Evolutionary conservation across 2,329 filamentous ascomycete genomes (phyloP).

Genomic region (Blumeria graminis): DNA sequence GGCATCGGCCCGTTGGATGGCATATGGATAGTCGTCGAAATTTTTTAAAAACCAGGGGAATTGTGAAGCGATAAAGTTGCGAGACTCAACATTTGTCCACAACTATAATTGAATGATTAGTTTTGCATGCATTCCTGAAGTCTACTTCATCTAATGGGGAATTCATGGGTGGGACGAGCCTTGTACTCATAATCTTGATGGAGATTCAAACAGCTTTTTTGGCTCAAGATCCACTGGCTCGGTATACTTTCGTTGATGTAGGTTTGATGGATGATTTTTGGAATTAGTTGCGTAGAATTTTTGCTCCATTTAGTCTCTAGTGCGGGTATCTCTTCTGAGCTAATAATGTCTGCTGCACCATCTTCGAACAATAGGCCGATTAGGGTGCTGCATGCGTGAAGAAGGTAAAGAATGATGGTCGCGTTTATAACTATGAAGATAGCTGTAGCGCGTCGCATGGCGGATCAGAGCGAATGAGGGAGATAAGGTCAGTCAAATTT

Average conservation of each 20-base stretch:
- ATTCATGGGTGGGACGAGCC: constrained; percentile 17
- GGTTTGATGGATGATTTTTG: constrained; percentile 58
- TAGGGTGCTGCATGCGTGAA: constrained; percentile 46
- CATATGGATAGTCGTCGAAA: constrained; percentile 49
- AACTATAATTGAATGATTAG: constrained; percentile 22
- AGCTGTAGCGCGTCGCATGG: constrained; percentile 14
- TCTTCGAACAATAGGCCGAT: constrained; percentile 45
- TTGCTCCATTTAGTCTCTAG: constrained; percentile 35
- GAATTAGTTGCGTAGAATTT: constrained; percentile 34
- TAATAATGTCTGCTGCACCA: constrained; percentile 41
- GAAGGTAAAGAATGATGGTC: constrained; percentile 34
- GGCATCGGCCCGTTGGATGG: constrained; percentile 54
- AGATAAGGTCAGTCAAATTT: too few relatives aligned
- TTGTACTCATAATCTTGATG: constrained; percentile 53
- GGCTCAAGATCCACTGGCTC: constrained; percentile 37
- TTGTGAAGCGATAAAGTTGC: constrained; percentile 46
- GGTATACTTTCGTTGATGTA: constrained; percentile 49
- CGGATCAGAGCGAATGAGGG: constrained; percentile 1
- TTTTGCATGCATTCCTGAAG: constrained; percentile 1
- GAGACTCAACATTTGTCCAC: constrained; percentile 48
- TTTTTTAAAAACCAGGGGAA: constrained; percentile 59
- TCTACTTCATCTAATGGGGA: too few relatives aligned
- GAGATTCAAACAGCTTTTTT: constrained; percentile 40
- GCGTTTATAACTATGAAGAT: constrained; percentile 29
- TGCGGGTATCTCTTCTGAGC: constrained; percentile 37